phyloP scores from a whole-genome alignment of 352 stramenopile genomes.

The Globisporangium splendens region DNA sequence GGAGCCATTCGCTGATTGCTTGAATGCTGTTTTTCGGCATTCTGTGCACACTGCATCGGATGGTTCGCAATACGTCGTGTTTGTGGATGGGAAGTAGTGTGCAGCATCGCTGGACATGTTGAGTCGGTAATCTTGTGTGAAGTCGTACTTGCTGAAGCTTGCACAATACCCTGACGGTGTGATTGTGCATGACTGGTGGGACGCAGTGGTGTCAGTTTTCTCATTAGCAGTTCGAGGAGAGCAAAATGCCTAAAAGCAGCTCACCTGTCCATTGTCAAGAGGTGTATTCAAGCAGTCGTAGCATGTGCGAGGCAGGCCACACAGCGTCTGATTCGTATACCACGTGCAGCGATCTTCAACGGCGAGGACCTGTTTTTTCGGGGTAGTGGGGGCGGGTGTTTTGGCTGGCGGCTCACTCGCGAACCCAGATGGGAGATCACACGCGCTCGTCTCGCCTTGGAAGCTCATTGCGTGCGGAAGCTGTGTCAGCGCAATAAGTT shows the following conservation, averaged over 20 bases:
- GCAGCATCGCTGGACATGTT: constrained; percentile 13
- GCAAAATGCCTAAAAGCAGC: background rate
- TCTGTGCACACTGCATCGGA: constrained; percentile 22
- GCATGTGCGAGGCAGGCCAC: constrained; percentile 27
- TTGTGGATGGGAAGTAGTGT: constrained; percentile 43
- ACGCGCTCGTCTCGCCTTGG: constrained; percentile 13
- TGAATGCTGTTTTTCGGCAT: constrained; percentile 15
- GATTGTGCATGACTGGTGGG: constrained; percentile 25
- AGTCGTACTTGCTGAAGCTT: constrained; percentile 23
- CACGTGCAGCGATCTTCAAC: constrained; percentile 34
- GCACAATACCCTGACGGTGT: constrained; percentile 31
- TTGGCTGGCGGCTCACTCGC: background rate
- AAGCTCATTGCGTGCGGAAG: constrained; percentile 15
- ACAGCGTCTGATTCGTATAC: constrained; percentile 25
- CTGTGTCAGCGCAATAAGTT: constrained; percentile 8
- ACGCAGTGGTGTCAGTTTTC: background rate
- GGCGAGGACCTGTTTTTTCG: constrained; percentile 20
- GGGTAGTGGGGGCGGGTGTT: constrained; percentile 1
- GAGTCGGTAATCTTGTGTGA: constrained; percentile 20
- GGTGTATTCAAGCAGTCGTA: constrained; percentile 35
- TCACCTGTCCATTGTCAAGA: constrained; percentile 18
- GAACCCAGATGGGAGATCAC: background rate
- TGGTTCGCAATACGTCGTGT: constrained; percentile 45
- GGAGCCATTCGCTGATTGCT: background rate
- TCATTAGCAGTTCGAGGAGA: background rate